Evolutionary conservation across 2,329 filamentous ascomycete species (phyloP).

Genomic region (Pseudogymnoascus pannorum): DNA sequence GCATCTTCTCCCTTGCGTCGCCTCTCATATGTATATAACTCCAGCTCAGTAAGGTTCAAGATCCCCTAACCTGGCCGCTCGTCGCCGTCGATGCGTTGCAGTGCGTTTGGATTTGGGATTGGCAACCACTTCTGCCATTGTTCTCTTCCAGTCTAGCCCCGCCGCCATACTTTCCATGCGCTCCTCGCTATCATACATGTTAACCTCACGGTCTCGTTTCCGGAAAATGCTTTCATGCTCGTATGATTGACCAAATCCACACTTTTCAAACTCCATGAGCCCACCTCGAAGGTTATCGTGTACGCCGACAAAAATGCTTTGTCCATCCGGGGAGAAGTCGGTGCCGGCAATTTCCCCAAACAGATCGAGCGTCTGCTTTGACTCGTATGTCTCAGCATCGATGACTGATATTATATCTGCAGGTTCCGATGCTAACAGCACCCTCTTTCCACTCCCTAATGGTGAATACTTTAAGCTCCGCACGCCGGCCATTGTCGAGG

Average conservation of each 20-base stretch:
- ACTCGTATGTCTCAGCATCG: slow-evolving; percentile 55
- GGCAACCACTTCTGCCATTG: neutral
- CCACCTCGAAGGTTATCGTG: slow-evolving; percentile 60
- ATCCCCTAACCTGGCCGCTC: neutral
- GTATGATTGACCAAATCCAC: slow-evolving; percentile 19
- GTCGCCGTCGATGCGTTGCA: neutral
- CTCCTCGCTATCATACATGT: slow-evolving; percentile 8
- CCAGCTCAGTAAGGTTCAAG: slow-evolving; percentile 7
- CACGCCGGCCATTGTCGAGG: slow-evolving; percentile 60
- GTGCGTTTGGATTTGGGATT: slow-evolving; percentile 10
- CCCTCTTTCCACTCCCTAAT: slow-evolving; percentile 55
- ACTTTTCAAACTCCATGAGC: slow-evolving; percentile 29
- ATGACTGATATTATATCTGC: slow-evolving; percentile 67
- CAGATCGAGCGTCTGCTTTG: slow-evolving; percentile 64
- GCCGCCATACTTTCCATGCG: neutral
- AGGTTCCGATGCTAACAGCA: slow-evolving; percentile 67
- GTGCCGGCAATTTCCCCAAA: slow-evolving; percentile 70
- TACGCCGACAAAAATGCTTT: slow-evolving; percentile 61
- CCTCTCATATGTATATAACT: neutral
- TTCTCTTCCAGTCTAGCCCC: slow-evolving; percentile 11
- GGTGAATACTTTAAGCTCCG: slow-evolving; percentile 67
- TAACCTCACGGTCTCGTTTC: neutral
- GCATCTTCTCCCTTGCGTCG: neutral
- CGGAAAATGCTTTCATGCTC: slow-evolving; percentile 20
- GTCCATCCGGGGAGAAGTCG: slow-evolving; percentile 58